Conservation (phyloP, 1,139 yeast genomes). For the Eremothecium cymbalariae region DNA sequence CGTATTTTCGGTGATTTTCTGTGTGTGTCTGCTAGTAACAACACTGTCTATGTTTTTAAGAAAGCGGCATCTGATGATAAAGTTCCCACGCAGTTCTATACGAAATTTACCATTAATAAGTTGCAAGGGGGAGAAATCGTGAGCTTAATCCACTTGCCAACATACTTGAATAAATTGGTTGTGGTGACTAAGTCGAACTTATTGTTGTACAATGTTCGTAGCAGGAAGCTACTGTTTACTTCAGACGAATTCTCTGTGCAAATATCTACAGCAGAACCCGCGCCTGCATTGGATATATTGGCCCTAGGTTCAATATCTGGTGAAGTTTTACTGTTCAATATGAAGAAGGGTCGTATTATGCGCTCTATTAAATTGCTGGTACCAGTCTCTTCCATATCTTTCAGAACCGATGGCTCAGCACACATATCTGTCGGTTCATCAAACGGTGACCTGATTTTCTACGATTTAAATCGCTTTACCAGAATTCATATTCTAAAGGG, state of each 20-base stretch:
- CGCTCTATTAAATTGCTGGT: slow-evolving; percentile 54
- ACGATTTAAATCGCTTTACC: slow-evolving; percentile 64
- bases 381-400: slow-evolving; percentile 63
- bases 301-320: slow-evolving; percentile 76
- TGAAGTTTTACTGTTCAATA: slow-evolving; percentile 53
- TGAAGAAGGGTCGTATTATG: slow-evolving; percentile 55
- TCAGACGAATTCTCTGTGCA: slow-evolving; percentile 45
- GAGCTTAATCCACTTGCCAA: slow-evolving; percentile 74
- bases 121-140: slow-evolving; percentile 60
- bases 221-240: slow-evolving; percentile 64
- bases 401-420: slow-evolving; percentile 85
- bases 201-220: slow-evolving; percentile 60
- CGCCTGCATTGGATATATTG: slow-evolving; percentile 79
- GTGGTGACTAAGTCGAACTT: slow-evolving; percentile 62
- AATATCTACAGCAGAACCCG: slow-evolving; percentile 59
- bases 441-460: slow-evolving; percentile 78
- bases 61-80: slow-evolving; percentile 41
- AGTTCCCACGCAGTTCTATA: slow-evolving; percentile 56
- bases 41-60: slow-evolving; percentile 55
- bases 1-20: slow-evolving; percentile 74
- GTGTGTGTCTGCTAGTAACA: slow-evolving; percentile 48
- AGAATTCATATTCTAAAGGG: slow-evolving; percentile 68
- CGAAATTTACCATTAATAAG: slow-evolving; percentile 48
- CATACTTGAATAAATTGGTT: slow-evolving; percentile 82
- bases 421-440: slow-evolving; percentile 75